Evolutionary conservation across 495 filamentous ascomycete species (phyloP), one percentile per base, ranked within the genome.

Genomic region (Trichoderma orchidacearum): DNA sequence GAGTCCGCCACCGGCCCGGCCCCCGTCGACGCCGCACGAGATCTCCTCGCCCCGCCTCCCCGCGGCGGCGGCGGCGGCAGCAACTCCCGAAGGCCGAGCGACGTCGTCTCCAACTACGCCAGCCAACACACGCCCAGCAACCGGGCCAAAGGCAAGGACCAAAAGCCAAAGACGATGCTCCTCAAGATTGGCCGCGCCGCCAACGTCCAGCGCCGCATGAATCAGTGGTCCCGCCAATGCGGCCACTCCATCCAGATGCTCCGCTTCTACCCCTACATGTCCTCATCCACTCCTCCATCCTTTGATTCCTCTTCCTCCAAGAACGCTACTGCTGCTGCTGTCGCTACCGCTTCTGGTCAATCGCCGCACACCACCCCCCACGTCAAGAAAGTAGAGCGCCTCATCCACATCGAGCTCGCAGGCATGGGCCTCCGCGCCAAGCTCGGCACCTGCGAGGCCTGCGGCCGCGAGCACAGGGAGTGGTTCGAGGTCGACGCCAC

Each of bases 201-300:
- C 53, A 97, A 97, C 61, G 90, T 99, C 17, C 89, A 95, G 62
- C 80, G 92, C 11, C 80, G 94, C 11, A 72, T 99, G 62, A 90
- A 89, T 65, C 86, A 97, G 69, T 97, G 94, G 93, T 81, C 82
- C 13, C 80, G 85, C 23, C 94, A 97, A 72, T 99, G 94, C 71
- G 87, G 85, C 1, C 86, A 96, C 66, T 81, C 90, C 53, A 70
- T 95, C 9, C 86, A 85, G 6, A 74, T 99, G 17, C 83, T 97
- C 30, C 82, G 94, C 12, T 97, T 85, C 65, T 99, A 99, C 65
- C 93, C 93, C 3, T 89, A 96, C 66, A 75, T 84, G 0, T 70
- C 86, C 18, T 48, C 41, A 27, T 48, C 41, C 18, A 48, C 13
- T 5, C 41, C 41, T 12, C 8, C 41, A 11, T 48, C 41, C 5